Percentiles rank a stretch among this genome's conserved stretches.
Evolutionary conservation across 176 grass and related monocot genomes (phyloP).

Genomic region (Ensete ventricosum): DNA sequence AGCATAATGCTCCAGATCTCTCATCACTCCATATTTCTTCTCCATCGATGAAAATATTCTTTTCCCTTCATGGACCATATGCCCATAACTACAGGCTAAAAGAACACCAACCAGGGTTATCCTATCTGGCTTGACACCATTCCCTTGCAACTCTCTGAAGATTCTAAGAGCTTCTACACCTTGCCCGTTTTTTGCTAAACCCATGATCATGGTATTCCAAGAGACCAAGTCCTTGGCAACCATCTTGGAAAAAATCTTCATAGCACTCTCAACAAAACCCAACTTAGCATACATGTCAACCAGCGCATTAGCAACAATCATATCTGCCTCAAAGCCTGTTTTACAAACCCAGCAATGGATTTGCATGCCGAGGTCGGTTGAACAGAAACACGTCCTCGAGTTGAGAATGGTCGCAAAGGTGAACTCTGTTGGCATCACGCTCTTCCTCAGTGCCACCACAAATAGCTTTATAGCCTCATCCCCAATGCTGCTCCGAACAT

Average conservation of each 20-base stretch:
- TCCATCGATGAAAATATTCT: slow-evolving; percentile 49
- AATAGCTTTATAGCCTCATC: slow-evolving; percentile 61
- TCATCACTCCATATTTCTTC: slow-evolving; percentile 40
- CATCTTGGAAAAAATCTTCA: slow-evolving; percentile 37
- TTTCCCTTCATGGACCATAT: slow-evolving; percentile 42
- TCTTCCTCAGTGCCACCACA: slow-evolving; percentile 37
- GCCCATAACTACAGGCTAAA: slow-evolving; percentile 48
- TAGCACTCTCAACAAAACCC: slow-evolving; percentile 40
- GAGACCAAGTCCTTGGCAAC: slow-evolving; percentile 51
- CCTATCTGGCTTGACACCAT: slow-evolving; percentile 46
- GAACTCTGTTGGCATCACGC: slow-evolving; percentile 56
- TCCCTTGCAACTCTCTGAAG: slow-evolving; percentile 42
- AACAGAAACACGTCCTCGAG: slow-evolving; percentile 58
- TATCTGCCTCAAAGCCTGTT: slow-evolving; percentile 56
- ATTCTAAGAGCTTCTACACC: slow-evolving; percentile 56
- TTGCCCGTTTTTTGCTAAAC: slow-evolving; percentile 63
- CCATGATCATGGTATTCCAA: slow-evolving; percentile 79
- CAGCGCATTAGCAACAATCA: slow-evolving; percentile 52
- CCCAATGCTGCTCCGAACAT: slow-evolving; percentile 43
- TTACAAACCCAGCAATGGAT: slow-evolving; percentile 66
- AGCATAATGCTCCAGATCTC: slow-evolving; percentile 41
- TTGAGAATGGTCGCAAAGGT: slow-evolving; percentile 67
- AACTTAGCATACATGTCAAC: slow-evolving; percentile 85
- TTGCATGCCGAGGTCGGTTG: slow-evolving; percentile 49
- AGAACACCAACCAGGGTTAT: slow-evolving; percentile 69